Percentiles rank a stretch among this genome's conserved stretches.
These are phyloP conservation scores for Kodamaea suecica DNA, from an alignment of 1,139 yeast species.

Conservation along the genomic window DNA sequence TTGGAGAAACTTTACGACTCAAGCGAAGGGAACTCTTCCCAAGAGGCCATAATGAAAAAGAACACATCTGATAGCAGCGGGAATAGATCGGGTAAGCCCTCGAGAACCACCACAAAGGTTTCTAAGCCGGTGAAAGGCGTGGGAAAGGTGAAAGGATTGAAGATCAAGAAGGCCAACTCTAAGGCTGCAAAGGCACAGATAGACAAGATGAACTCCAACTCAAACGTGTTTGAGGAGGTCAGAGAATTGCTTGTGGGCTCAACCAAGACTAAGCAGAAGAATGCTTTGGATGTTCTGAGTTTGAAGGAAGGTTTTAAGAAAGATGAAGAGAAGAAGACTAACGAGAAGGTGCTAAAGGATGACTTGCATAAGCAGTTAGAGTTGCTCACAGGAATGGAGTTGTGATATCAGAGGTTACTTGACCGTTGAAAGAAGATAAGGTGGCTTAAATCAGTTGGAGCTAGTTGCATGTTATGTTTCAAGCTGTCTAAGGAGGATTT, in stretches of 20 bases:
- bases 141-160: slow-evolving; percentile 6
- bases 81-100: too few species aligned
- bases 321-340: slow-evolving; percentile 35
- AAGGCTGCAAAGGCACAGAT: slow-evolving; percentile 41
- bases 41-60: too few species aligned
- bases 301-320: slow-evolving; percentile 42
- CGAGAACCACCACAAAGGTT: too few species aligned
- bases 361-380: slow-evolving; percentile 60
- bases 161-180: slow-evolving; percentile 19
- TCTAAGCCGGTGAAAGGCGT: background rate
- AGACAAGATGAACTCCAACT: slow-evolving; percentile 40
- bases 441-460: too few species aligned
- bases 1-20: too few species aligned
- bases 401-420: slow-evolving; percentile 25
- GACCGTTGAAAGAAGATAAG: too few species aligned
- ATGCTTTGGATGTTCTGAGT: slow-evolving; percentile 31
- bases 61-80: too few species aligned
- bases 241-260: slow-evolving; percentile 19
- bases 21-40: too few species aligned
- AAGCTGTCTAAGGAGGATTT: too few species aligned
- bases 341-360: slow-evolving; percentile 44
- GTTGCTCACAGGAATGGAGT: slow-evolving; percentile 50
- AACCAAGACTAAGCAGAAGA: slow-evolving; percentile 13
- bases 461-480: too few species aligned
- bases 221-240: slow-evolving; percentile 37